These are phyloP conservation scores for Solanum sejunctum DNA, from an alignment of 257 asterid genomes.

Conservation along the genomic window DNA sequence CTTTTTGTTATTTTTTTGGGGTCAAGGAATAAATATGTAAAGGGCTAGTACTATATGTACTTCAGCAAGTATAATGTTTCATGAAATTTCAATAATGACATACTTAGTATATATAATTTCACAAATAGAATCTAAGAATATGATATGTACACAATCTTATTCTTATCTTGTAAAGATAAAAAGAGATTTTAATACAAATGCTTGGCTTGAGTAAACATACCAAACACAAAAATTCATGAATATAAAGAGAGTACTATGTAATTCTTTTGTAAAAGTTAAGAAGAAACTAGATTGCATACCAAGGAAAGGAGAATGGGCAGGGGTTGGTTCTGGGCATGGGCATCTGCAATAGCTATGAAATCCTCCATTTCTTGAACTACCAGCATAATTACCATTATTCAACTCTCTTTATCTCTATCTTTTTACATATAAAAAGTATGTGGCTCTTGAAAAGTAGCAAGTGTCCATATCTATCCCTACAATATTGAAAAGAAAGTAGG, in stretches of 20 bases:
- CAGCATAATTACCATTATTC: too few species aligned
- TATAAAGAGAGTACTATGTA: too few species aligned
- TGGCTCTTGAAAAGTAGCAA: not conserved
- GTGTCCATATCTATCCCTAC: constrained; percentile 16
- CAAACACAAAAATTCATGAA: too few species aligned
- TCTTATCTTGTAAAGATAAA: too few species aligned
- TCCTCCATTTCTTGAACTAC: constrained; percentile 39
- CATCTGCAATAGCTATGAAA: constrained; percentile 51
- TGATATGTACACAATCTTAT: not conserved
- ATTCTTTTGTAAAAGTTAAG: not conserved
- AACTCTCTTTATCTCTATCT: too few species aligned
- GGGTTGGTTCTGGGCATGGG: constrained; percentile 25
- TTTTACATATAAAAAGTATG: not conserved
- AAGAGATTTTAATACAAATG: too few species aligned
- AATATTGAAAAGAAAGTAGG: not conserved
- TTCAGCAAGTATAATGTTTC: not conserved
- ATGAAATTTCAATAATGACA: too few species aligned
- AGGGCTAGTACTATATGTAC: not conserved
- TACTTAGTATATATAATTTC: not conserved
- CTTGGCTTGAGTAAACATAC: too few species aligned
- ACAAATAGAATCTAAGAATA: too few species aligned
- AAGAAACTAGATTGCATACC: not conserved
- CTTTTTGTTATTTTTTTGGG: too few species aligned
- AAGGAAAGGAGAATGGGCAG: not conserved
- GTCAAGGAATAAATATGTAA: too few species aligned